phyloP scores from a whole-genome alignment of 2,329 filamentous ascomycete species.

The Calonectria montana region DNA sequence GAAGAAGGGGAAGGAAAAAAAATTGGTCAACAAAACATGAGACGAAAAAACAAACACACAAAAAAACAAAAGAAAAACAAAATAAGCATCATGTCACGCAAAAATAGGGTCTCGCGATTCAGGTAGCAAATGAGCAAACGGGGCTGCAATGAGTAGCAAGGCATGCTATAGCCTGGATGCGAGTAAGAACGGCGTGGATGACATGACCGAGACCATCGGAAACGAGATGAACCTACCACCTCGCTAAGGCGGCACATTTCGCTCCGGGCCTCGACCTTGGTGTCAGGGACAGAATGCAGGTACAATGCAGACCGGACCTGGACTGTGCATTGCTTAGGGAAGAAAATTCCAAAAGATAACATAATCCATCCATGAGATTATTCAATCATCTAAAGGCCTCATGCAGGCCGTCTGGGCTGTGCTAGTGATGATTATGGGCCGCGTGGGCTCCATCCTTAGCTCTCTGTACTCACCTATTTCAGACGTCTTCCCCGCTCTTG shows the following conservation, averaged over 20 bases:
- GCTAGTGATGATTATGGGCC: slow-evolving; percentile 2
- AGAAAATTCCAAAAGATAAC: neutral
- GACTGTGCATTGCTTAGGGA: neutral
- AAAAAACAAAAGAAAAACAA: neutral
- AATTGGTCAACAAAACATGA: neutral
- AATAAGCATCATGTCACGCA: neutral
- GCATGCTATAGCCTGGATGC: neutral
- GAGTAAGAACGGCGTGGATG: slow-evolving; percentile 3
- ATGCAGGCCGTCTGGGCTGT: neutral
- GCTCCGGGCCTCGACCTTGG: neutral
- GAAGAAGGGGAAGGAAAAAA: neutral
- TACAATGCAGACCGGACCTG: neutral
- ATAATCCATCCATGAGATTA: slow-evolving; percentile 8
- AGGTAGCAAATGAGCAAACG: neutral
- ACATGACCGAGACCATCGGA: neutral
- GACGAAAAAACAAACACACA: neutral
- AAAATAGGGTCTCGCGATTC: slow-evolving; percentile 9
- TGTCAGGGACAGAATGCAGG: neutral
- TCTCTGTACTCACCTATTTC: neutral
- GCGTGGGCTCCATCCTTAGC: neutral
- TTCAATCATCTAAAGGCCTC: neutral
- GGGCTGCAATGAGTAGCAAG: neutral
- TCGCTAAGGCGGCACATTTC: neutral
- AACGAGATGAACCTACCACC: slow-evolving; percentile 9
- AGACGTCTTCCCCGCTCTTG: neutral